phyloP scores from a whole-genome alignment of 176 grass and related monocot species.

The bread wheat (Triticum aestivum) region IWGSC_CS_RefSeq_v2.1 NC_057794.1:594358077-594358576 shows the following conservation, averaged over 20 bases:
- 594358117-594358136: constrained; percentile 76
- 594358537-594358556: background rate
- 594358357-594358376: constrained; percentile 35
- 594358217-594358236: constrained; percentile 69
- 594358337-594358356: constrained; percentile 36
- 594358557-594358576: background rate
- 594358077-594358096: constrained; percentile 56
- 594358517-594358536: background rate
- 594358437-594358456: background rate
- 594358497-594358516: background rate
- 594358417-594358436: constrained; percentile 65
- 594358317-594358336: constrained; percentile 33
- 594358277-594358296: constrained; percentile 39
- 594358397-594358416: constrained; percentile 55
- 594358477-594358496: too few relatives aligned
- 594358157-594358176: constrained; percentile 39
- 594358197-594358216: constrained; percentile 71
- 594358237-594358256: constrained; percentile 68
- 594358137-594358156: constrained; percentile 40
- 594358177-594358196: constrained; percentile 61
- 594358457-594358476: too few relatives aligned
- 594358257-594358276: constrained; percentile 76
- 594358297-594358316: background rate
- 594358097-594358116: constrained; percentile 73
- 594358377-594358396: constrained; percentile 75